Evolutionary conservation across 345 rosid genomes (phyloP), one percentile per base, ranked within the genome.

Genomic region (Eucalyptus dawsonii): DNA sequence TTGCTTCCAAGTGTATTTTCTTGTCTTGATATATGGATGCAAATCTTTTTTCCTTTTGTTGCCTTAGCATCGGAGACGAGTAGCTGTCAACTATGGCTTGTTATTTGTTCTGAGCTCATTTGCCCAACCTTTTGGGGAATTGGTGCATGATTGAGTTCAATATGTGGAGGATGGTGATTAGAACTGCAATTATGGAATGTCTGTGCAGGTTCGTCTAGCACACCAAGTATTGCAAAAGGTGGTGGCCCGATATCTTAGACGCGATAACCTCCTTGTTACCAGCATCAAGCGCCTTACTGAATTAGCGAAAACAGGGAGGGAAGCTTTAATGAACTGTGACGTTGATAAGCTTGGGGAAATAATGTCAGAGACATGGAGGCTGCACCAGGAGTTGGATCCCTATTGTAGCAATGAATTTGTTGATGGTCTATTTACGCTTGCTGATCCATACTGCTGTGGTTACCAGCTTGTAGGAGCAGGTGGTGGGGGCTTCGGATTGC

Each of bases 381-480:
- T 98, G 92, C 99, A 98, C 90, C 99, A 97, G 92, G 99, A 98
- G 92, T 97, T 98, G 6, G 99, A 98, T 56, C 99, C 99, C 4
- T 95, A 91, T 90, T 98, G 99, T 94, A 97, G 99, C 94, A 97
- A 97, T 56, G 95, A 97, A 88, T 92, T 93, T 88, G 99, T 98
- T 42, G 98, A 98, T 81, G 91, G 90, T 87, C 97, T 98, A 7
- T 97, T 97, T 42, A 93, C 93, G 3, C 91, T 93, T 90, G 92
- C 97, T 12, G 93, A 95, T 54, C 95, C 97, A 37, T 97, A 93
- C 94, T 93, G 99, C 93, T 93, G 96, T 54, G 99, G 99, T 62
- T 97, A 94, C 94, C 96, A 98, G 95, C 98, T 97, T 14, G 99
- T 98, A 4, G 99, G 99, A 87, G 99, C 99, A 3, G 99, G 99